Percentiles rank a stretch among this genome's conserved stretches.
phyloP scores from a whole-genome alignment of 208 protist genomes.

The Blastocrithidia nonstop region DNA sequence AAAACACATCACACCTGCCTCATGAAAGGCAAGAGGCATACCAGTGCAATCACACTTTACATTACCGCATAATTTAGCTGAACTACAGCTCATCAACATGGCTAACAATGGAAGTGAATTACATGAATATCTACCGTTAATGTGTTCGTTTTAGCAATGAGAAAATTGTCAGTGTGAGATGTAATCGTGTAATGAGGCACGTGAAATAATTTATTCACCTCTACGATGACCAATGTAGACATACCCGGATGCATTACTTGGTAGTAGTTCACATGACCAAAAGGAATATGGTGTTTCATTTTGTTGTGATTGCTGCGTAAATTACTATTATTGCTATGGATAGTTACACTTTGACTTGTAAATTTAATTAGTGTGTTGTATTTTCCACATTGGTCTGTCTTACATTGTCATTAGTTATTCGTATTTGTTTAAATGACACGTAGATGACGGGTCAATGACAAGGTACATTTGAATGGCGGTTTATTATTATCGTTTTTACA shows the following conservation, averaged over 20 bases:
- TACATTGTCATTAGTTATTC: no score
- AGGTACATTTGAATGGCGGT: no score
- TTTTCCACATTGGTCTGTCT: no score
- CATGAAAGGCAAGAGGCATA: conserved; percentile 57
- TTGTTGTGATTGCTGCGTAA: no score
- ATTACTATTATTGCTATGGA: no score
- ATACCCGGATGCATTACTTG: conserved; percentile 10
- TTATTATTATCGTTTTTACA: no score
- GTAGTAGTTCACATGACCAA: no score
- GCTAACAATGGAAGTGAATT: conserved; percentile 1
- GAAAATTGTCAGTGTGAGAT: conserved; percentile 8
- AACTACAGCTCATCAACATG: conserved; percentile 74
- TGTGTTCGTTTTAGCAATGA: neutral
- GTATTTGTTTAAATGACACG: no score
- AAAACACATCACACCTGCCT: conserved; percentile 33
- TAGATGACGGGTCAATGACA: no score
- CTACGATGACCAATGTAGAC: conserved; percentile 56
- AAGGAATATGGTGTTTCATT: no score
- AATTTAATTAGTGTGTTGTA: no score
- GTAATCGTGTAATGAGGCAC: conserved; percentile 27
- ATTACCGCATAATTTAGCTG: conserved; percentile 23
- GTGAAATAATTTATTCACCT: conserved; percentile 29
- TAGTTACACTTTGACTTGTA: no score
- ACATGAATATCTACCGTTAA: neutral
- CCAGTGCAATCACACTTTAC: conserved; percentile 25